Base-by-base conservation (phyloP, 768 basidiomycete genomes). In the Kondoa malvinella region DNA sequence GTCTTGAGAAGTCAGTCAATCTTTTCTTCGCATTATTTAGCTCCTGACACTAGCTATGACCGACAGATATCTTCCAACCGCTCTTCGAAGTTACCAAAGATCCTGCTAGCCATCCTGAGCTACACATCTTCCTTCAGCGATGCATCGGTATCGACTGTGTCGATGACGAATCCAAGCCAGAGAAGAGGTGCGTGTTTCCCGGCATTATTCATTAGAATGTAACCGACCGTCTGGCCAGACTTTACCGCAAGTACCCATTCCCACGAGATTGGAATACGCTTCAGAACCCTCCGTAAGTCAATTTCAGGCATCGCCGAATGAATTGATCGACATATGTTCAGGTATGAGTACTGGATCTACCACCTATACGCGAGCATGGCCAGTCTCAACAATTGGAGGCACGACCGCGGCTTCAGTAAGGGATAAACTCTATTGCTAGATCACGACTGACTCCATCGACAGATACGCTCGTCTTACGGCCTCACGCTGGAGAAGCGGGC, bases 91-190 rank as follows among this genome's bases (percentile, higher is more conserved):
- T 97, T 31, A 99, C 95, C 0, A 84, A 87, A 73, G 86, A 97
- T 76, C 95, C 95, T 0, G 77, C 80, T 1, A 84, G 83, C 1
- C 94, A 97, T 74, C 95, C 94, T 0, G 92, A 97, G 73, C 81
- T 99, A 14, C 94, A 97, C 75, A 81, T 94, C 34, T 92, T 99
- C 80, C 79, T 99, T 34, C 92, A 95, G 77, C 86, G 95, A 3
- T 92, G 97, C 3, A 78, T 97, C 64, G 95, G 95, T 3, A 95
- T 99, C 74, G 95, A 97, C 74, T 92, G 87, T n/a, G 95, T 99
- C 26, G 95, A 99, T 72, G 95, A 99, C 73, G 95, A 99, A 78
- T 92, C 89, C 1, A 97, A 96, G 78, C 80, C 84, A 0, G 95
- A 99, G 77, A 80, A 91, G 66, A 81, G 95, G 29, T 67, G 17